These are phyloP conservation scores for Candida manassasensis DNA, from an alignment of 805 yeast genomes.

Conservation along the genomic window DNA sequence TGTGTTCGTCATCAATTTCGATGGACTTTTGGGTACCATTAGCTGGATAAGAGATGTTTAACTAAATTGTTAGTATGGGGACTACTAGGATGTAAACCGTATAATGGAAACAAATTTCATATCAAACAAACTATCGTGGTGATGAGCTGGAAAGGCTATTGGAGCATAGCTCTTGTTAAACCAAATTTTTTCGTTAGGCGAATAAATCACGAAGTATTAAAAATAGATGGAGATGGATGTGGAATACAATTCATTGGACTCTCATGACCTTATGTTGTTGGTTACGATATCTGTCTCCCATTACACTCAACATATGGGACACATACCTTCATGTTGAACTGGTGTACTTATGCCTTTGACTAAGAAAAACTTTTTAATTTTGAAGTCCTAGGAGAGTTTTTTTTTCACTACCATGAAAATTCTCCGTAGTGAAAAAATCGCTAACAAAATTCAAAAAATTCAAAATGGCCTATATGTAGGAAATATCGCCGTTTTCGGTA, in stretches of 20 bases:
- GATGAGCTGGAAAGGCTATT: not conserved
- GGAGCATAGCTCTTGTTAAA: not conserved
- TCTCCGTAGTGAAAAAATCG: conserved; percentile 1
- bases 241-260: too few species aligned
- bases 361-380: conserved; percentile 10
- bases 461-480: conserved; percentile 2
- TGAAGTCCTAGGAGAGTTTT: conserved; percentile 2
- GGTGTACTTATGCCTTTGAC: conserved; percentile 25
- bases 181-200: too few species aligned
- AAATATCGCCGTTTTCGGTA: conserved; percentile 1
- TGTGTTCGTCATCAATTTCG: conserved; percentile 99
- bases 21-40: conserved; percentile 99
- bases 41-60: conserved; percentile 99
- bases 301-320: not conserved
- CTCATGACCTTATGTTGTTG: too few species aligned
- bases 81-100: not conserved
- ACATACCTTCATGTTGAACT: conserved; percentile 45
- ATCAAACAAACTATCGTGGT: not conserved
- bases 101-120: not conserved
- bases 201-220: too few species aligned
- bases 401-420: conserved; percentile 7
- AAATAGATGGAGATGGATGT: too few species aligned
- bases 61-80: conserved; percentile 46
- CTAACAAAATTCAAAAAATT: conserved; percentile 3
- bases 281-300: too few species aligned